A percentile compares a stretch with the other conserved stretches of the same genome.
Conservation (phyloP, 805 yeast species). For the Geotrichum ghanense region DNA sequence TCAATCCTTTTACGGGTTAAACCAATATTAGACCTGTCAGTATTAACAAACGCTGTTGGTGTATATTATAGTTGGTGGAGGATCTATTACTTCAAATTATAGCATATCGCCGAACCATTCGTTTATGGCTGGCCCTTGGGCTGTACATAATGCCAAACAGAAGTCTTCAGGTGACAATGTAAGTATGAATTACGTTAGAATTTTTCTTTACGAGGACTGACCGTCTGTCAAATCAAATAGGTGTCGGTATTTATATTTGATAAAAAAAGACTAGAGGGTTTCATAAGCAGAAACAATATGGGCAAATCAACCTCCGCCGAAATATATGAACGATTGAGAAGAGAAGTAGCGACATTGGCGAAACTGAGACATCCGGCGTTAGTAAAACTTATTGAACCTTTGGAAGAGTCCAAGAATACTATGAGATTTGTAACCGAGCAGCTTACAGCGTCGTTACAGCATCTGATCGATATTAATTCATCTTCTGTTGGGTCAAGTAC, state of each 20-base stretch:
- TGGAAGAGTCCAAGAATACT: constrained; percentile 74
- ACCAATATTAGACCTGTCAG: no score
- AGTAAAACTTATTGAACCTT: constrained; percentile 71
- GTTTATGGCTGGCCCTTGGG: constrained; percentile 73
- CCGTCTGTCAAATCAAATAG: no score
- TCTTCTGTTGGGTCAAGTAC: constrained; percentile 14
- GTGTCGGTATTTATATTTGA: constrained; percentile 84
- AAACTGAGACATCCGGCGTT: constrained; percentile 85
- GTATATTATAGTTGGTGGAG: not conserved
- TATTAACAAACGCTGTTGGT: not conserved
- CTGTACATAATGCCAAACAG: constrained; percentile 73
- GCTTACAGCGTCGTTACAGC: constrained; percentile 44
- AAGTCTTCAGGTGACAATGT: constrained; percentile 38
- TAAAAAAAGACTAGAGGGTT: constrained; percentile 58
- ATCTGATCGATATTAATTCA: constrained; percentile 28
- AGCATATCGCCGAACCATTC: constrained; percentile 59
- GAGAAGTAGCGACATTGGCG: constrained; percentile 61
- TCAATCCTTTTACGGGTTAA: no score
- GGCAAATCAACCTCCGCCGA: constrained; percentile 38
- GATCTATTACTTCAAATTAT: constrained; percentile 33
- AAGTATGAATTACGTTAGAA: not conserved
- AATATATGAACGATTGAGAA: constrained; percentile 49
- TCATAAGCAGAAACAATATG: constrained; percentile 39
- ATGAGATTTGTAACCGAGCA: constrained; percentile 79
- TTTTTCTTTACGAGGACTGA: not conserved